phyloP scores from a whole-genome alignment of 1,284 basidiomycete genomes.

The Naganishia albida region DNA sequence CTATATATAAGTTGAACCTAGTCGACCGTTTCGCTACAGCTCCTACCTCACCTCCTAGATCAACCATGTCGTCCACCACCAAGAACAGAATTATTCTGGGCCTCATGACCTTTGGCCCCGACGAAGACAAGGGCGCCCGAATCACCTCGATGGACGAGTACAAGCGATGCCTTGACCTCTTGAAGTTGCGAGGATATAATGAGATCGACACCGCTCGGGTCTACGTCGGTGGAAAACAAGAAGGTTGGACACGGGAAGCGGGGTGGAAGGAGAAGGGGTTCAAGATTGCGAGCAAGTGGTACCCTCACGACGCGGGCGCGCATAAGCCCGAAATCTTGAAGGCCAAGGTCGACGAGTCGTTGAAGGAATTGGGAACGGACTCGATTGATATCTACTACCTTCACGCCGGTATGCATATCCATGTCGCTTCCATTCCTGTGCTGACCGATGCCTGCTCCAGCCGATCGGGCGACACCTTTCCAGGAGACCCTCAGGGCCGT shows the following conservation, averaged over 20 bases:
- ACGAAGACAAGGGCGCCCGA: slow-evolving; percentile 39
- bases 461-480: slow-evolving; percentile 59
- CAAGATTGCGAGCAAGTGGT: slow-evolving; percentile 42
- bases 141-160: slow-evolving; percentile 42
- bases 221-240: slow-evolving; percentile 42
- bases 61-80: slow-evolving; percentile 23
- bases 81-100: slow-evolving; percentile 34
- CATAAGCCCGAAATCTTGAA: slow-evolving; percentile 43
- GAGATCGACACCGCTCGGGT: slow-evolving; percentile 53
- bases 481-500: slow-evolving; percentile 59
- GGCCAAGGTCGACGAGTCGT: slow-evolving; percentile 42
- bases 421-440: not conserved
- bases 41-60: not conserved
- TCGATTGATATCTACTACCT: slow-evolving; percentile 61
- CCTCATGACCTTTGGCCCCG: slow-evolving; percentile 46
- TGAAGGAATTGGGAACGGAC: slow-evolving; percentile 49
- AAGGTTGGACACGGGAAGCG: slow-evolving; percentile 39
- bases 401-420: slow-evolving; percentile 49
- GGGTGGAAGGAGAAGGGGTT: slow-evolving; percentile 40
- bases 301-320: slow-evolving; percentile 39
- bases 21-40: no score
- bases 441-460: slow-evolving; percentile 41
- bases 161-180: slow-evolving; percentile 49
- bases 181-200: slow-evolving; percentile 41
- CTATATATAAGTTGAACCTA: not conserved